Evolutionary conservation across 495 filamentous ascomycete species (phyloP), one percentile per base, ranked within the genome.

Genomic region (Filosporella fistucella): DNA sequence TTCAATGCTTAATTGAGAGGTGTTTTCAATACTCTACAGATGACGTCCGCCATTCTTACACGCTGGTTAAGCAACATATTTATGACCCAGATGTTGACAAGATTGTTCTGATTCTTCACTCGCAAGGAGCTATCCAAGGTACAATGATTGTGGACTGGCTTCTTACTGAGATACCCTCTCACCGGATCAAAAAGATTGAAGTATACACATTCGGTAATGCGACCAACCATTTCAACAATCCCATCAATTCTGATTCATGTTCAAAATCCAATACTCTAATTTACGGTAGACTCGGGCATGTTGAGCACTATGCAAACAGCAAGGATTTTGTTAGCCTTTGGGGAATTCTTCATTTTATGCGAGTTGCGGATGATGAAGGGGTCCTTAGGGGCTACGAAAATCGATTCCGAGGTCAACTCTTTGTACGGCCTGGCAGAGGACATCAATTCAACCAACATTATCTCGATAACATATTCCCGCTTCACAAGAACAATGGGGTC

Each of bases 221-320:
- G 3, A 85, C 88, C 1, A 88, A 88, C 52, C 88, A 91, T 62
- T 94, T 91, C 61, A 90, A 88, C 63, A 89, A 90, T 48, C 88
- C 86, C 32, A 4, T 13, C 32, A 13, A 35, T 13, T 17, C 18
- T 17, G 12, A 35, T 35, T n/a, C 13, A 35, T 35, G 32, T 17
- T 4, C 32, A 17, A 35, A 17, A 35, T n/a, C 5, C 18, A n/a
- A 8, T n/a, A 30, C n/a, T n/a, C 8, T n/a, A 8, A 6, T 35
- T 17, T 4, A 35, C n/a, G n/a, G 32, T 13, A 35, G 18, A 4
- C 12, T 14, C 32, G 18, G 12, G 32, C 5, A 68, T 67, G 0
- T 3, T 8, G 89, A 95, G 62, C 89, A 95, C 61, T 95, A 91
- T 60, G 84, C 79, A n/a, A 89, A 91, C 58, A 72, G 26, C 14